Evolutionary conservation across 73 alveolate species (phyloP).

Genomic region (Uronychia setigera): DNA sequence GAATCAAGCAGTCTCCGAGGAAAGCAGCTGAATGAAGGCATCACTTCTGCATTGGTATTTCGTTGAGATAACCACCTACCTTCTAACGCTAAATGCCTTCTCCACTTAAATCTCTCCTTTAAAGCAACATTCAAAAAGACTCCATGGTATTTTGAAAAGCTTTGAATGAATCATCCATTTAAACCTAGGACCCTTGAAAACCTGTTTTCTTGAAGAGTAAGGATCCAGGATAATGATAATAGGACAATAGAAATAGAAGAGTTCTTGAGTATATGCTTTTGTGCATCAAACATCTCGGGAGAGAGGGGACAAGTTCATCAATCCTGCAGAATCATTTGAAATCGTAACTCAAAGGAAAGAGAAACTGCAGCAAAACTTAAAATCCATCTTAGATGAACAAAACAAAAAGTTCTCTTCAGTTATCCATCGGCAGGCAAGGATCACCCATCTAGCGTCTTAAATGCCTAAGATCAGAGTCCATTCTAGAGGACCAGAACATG

Average conservation of each 20-base stretch:
- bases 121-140: too few species aligned
- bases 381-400: background rate
- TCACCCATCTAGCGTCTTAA: background rate
- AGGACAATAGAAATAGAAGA: too few species aligned
- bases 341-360: background rate
- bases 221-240: too few species aligned
- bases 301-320: too few species aligned
- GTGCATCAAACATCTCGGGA: too few species aligned
- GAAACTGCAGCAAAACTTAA: background rate
- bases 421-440: background rate
- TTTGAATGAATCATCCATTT: too few species aligned
- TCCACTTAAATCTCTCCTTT: too few species aligned
- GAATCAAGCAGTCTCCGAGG: background rate
- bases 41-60: background rate
- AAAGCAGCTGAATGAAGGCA: background rate
- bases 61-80: background rate
- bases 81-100: too few species aligned
- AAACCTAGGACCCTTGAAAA: too few species aligned
- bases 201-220: too few species aligned
- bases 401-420: background rate
- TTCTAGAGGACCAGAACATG: background rate
- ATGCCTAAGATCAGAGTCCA: slow-evolving; percentile 2
- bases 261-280: too few species aligned
- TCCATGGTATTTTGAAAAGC: too few species aligned
- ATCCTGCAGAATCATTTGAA: background rate